Conservation (phyloP, 352 stramenopile genomes). For the Globisporangium splendens region DNA sequence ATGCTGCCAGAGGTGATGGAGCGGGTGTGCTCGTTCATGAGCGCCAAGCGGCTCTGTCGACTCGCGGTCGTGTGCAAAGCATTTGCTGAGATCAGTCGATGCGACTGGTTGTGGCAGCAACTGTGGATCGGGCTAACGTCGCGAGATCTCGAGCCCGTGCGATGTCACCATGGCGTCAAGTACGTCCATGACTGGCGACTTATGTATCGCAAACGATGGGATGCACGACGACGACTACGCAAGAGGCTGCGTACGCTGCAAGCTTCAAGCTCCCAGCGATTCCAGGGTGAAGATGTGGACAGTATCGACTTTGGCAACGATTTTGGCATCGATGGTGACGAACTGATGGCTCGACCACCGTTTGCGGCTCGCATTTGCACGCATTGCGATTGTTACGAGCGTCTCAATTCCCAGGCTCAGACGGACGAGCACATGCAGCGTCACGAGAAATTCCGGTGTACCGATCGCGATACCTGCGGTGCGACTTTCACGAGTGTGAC, state of each 20-base stretch:
- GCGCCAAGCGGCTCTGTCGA: slow-evolving; percentile 59
- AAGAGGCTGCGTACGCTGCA: slow-evolving; percentile 7
- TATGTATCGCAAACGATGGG: slow-evolving; percentile 14
- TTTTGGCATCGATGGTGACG: neutral
- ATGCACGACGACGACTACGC: slow-evolving; percentile 2
- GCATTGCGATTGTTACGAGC: slow-evolving; percentile 31
- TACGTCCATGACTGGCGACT: slow-evolving; percentile 27
- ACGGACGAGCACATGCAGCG: slow-evolving; percentile 17
- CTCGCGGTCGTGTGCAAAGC: slow-evolving; percentile 47
- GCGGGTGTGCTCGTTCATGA: slow-evolving; percentile 66
- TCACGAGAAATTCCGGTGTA: slow-evolving; percentile 30
- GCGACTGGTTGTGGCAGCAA: slow-evolving; percentile 30
- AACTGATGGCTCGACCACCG: neutral
- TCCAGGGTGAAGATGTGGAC: slow-evolving; percentile 5
- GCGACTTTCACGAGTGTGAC: slow-evolving; percentile 24
- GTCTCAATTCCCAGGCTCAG: slow-evolving; percentile 25
- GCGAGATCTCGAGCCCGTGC: slow-evolving; percentile 10
- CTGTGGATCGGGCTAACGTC: slow-evolving; percentile 31
- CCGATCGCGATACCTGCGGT: slow-evolving; percentile 15
- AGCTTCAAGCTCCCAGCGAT: neutral
- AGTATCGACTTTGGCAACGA: neutral
- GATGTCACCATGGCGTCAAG: slow-evolving; percentile 22
- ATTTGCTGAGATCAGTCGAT: slow-evolving; percentile 36
- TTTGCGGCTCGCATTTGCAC: slow-evolving; percentile 34
- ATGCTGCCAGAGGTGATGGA: slow-evolving; percentile 66